Percentiles rank a stretch among this genome's conserved stretches.
phyloP scores from a whole-genome alignment of 371 early-diverging fungal genomes.

The Chytridiales sp. region DNA sequence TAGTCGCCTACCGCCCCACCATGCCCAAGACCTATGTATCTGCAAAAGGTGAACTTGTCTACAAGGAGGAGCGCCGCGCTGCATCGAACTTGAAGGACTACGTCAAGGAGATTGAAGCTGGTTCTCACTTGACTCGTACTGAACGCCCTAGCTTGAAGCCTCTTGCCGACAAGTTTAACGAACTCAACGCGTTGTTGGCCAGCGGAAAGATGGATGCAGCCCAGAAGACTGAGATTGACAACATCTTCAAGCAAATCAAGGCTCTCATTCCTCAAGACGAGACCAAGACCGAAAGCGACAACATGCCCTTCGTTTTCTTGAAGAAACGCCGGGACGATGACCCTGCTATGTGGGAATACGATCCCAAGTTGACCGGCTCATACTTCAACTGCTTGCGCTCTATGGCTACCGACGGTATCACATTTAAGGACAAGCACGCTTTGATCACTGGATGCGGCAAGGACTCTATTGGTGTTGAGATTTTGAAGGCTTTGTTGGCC shows the following conservation, averaged over 20 bases:
- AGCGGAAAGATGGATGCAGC: slow-evolving; percentile 27
- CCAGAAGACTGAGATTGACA: slow-evolving; percentile 32
- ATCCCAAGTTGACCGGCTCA: slow-evolving; percentile 53
- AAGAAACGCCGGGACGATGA: slow-evolving; percentile 41
- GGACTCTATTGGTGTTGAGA: slow-evolving; percentile 88
- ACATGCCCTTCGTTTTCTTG: slow-evolving; percentile 46
- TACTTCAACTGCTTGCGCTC: slow-evolving; percentile 76
- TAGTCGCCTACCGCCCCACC: slow-evolving; percentile 66
- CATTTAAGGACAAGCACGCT: slow-evolving; percentile 78
- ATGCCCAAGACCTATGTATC: slow-evolving; percentile 77
- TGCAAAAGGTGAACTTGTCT: slow-evolving; percentile 79
- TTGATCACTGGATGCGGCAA: slow-evolving; percentile 91
- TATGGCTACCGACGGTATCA: slow-evolving; percentile 73
- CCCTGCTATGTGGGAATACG: slow-evolving; percentile 42
- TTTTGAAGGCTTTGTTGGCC: slow-evolving; percentile 81
- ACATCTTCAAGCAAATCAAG: slow-evolving; percentile 41
- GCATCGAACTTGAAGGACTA: slow-evolving; percentile 55
- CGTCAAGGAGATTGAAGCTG: slow-evolving; percentile 46
- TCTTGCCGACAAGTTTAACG: slow-evolving; percentile 31
- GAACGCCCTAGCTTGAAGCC: slow-evolving; percentile 15
- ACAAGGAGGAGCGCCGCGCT: slow-evolving; percentile 67
- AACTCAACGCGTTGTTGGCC: slow-evolving; percentile 54
- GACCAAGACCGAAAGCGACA: slow-evolving; percentile 19
- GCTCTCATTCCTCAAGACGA: slow-evolving; percentile 23
- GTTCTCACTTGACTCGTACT: slow-evolving; percentile 38